Base-by-base conservation (phyloP, 2,329 filamentous ascomycete species). In the Botrytis paeoniae region DNA sequence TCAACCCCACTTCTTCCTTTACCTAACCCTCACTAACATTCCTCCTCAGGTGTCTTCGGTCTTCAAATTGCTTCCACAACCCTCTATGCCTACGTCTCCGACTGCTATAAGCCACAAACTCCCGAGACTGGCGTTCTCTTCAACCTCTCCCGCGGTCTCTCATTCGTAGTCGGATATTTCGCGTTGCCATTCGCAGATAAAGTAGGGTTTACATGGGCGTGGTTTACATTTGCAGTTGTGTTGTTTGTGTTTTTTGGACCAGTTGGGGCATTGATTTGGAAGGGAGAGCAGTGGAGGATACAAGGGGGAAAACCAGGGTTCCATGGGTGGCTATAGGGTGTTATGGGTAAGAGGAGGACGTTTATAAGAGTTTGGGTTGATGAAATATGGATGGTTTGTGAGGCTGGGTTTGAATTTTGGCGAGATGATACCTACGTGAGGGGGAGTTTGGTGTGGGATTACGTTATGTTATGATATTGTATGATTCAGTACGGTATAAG, bases 41-140 rank as follows among this genome's bases (percentile, higher is more conserved):
- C 22, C 14, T 73, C 3, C 75, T 8, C 25, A 72, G 70, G 70
- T 25, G 61, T 78, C 22, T 79, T 80, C 71, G 79, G 79, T 0
- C 74, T 80, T 5, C 79, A 80, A 45, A 79, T 80, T 37, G 74
- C 76, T 1, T 74, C 69, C 32, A 80, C 79, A 1, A 76, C 74
- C 10, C 75, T 80, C 22, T 80, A 80, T 51, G 73, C 78, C 32
- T 80, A 80, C 64, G 73, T 78, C 14, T 77, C 76, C 4, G 79
- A 80, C 64, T 78, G 77, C 72, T 80, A 80, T 54, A 77, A 76
- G 39, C 74, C 78, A 4, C 78, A 78, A 39, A 79, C 78, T 1
- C 73, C 79, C 6, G 78, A 79, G 62, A 75, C 72, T 1, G 79
- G 79, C 7, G 77, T 78, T 3, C 69, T 80, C 16, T 79, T 80